Evolutionary conservation across 345 rosid species (phyloP).

Genomic region (Durio zibethinus): DNA sequence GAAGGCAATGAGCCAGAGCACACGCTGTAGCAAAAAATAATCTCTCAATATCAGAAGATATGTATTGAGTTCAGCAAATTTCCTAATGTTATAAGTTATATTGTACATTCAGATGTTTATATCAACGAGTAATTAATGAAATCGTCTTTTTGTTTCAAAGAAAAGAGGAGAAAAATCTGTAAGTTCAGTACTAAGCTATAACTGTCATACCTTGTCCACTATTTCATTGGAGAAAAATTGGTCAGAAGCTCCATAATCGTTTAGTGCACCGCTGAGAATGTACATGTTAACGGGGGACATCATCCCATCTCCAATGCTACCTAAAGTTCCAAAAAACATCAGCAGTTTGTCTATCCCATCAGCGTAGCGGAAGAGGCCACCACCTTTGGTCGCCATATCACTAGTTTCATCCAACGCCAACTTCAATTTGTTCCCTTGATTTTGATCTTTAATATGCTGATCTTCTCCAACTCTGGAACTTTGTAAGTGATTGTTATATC

Average conservation of each 20-base stretch:
- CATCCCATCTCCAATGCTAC: conserved; percentile 54
- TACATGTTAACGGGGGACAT: conserved; percentile 46
- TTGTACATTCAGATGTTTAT: background rate
- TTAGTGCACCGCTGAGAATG: conserved; percentile 35
- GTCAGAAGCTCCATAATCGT: conserved; percentile 34
- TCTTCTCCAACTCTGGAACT: background rate
- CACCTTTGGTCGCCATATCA: conserved; percentile 22
- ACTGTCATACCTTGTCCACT: conserved; percentile 38
- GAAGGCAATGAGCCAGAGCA: background rate
- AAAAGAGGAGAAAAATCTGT: background rate
- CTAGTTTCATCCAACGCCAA: conserved; percentile 1
- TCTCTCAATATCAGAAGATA: too few relatives aligned
- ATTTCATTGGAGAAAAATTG: conserved; percentile 18
- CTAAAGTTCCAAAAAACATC: conserved; percentile 39
- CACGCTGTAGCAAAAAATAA: background rate
- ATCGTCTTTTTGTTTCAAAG: background rate
- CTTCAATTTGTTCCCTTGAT: background rate
- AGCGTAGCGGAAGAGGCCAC: conserved; percentile 33
- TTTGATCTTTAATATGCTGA: background rate
- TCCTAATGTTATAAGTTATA: background rate
- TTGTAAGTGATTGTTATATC: background rate
- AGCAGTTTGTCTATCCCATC: conserved; percentile 42
- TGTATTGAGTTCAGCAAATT: background rate
- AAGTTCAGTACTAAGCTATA: background rate
- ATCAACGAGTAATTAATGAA: background rate